Evolutionary conservation across 768 basidiomycete genomes (phyloP), one percentile per base, ranked within the genome.

Genomic region (Nidularia pulvinata): DNA sequence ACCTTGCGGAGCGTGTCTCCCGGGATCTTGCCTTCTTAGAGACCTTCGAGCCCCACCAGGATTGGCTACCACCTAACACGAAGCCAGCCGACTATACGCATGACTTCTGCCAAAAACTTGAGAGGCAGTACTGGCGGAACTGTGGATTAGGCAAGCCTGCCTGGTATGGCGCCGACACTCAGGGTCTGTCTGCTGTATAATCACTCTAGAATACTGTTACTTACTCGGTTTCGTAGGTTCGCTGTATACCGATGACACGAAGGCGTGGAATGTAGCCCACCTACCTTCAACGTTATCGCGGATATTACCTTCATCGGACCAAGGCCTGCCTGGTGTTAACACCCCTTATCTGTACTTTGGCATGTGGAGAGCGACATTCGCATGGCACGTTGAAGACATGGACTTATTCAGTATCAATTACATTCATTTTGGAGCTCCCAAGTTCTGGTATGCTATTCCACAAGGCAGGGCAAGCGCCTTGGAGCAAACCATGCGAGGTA

Each of bases 351-450:
- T 98, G 2, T 98, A 98, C 70, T 98, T 95, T 66, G 97, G 97
- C 58, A 98, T 98, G 95, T 99, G 97, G 97, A 80, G 95, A 49
- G 96, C 96, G 22, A 94, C 94, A 0, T 98, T 98, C 70, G 93
- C 95, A 0, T 99, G 97, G 96, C 97, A 99, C 62, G 97, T 99
- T 47, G 97, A 99, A 69, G 97, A 99, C 69, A 97, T 98, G 92
- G 97, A 99, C 65, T 79, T 99, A 1, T 98, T 96, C 71, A 95
- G 93, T 53, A 98, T 99, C 74, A 99, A 99, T 66, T 98, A 95
- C 67, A 93, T 99, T 52, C 97, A 99, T 69, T 98, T 98, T 60
- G 97, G 97, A 0, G 95, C 95, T 0, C 95, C 95, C 1, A 98
- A 93, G 61, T 89, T 91, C 63, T 99, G 97, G 97, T 98, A 98